phyloP scores from a whole-genome alignment of 805 yeast genomes.

The Kodamaea jinghongensis region DNA sequence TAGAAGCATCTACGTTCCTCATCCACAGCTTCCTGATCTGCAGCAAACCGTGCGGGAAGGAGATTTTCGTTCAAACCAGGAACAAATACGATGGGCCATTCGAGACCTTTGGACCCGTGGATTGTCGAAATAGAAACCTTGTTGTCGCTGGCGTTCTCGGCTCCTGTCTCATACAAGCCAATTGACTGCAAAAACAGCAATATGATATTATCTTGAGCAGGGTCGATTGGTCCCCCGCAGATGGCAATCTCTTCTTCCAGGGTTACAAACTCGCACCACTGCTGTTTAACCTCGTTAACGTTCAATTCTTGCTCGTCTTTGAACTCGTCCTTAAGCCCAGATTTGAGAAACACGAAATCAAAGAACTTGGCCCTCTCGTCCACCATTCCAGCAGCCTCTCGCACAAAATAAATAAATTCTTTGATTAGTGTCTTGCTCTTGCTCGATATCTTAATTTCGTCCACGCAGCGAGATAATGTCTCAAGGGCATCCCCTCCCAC shows the following conservation, averaged over 20 bases:
- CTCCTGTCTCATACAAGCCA: conserved; percentile 31
- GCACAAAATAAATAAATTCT: conserved; percentile 26
- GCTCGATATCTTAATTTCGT: conserved; percentile 12
- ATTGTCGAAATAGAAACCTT: conserved; percentile 65
- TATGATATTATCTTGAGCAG: conserved; percentile 14
- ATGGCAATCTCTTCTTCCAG: conserved; percentile 14
- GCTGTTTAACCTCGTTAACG: conserved; percentile 38
- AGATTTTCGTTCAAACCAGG: conserved; percentile 68
- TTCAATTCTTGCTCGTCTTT: conserved; percentile 34
- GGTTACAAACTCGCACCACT: conserved; percentile 34
- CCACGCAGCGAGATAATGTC: not conserved
- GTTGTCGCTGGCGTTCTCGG: conserved; percentile 15
- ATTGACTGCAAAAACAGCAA: conserved; percentile 30
- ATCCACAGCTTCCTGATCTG: conserved; percentile 34
- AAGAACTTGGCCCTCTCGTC: conserved; percentile 19
- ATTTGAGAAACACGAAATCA: conserved; percentile 20
- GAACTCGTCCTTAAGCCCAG: conserved; percentile 30
- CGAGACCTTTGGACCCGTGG: conserved; percentile 91
- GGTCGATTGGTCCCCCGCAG: not conserved
- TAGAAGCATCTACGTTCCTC: conserved; percentile 86
- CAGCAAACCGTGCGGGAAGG: conserved; percentile 58
- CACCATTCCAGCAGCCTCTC: conserved; percentile 15
- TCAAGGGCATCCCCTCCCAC: not conserved
- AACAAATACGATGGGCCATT: conserved; percentile 90
- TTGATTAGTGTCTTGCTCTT: conserved; percentile 17